A percentile compares a stretch with the other conserved stretches of the same genome.
Evolutionary conservation across 2,329 filamentous ascomycete genomes (phyloP).

Genomic region (Emmonsia crescens): DNA sequence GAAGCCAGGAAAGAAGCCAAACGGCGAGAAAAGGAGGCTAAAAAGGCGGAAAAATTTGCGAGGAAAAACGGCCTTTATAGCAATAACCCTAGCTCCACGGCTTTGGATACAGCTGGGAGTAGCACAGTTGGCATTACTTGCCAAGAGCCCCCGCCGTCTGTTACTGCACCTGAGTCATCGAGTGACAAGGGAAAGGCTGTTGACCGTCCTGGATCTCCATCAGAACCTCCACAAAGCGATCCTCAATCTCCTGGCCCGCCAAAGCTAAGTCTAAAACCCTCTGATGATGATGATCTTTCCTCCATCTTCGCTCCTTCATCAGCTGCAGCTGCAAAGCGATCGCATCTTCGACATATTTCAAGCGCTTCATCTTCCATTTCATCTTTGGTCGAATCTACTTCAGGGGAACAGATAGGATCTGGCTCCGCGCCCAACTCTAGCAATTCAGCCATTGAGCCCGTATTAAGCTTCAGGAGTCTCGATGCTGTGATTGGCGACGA

Average conservation of each 20-base stretch:
- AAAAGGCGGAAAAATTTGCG: constrained; percentile 58
- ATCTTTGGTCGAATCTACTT: constrained; percentile 56
- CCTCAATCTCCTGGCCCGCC: constrained; percentile 20
- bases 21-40: constrained; percentile 72
- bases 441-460: constrained; percentile 53
- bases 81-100: constrained; percentile 52
- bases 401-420: constrained; percentile 31
- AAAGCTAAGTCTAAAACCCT: constrained; percentile 13
- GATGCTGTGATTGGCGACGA: constrained; percentile 70
- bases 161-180: constrained; percentile 26
- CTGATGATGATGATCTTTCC: constrained; percentile 14
- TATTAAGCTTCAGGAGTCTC: constrained; percentile 87
- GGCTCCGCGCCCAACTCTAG: constrained; percentile 42
- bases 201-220: constrained; percentile 39
- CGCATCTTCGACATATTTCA: constrained; percentile 71
- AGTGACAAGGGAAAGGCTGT: constrained; percentile 58
- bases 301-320: constrained; percentile 32
- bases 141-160: constrained; percentile 29
- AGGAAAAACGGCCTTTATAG: constrained; percentile 51
- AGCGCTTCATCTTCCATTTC: constrained; percentile 77
- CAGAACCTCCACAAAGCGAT: constrained; percentile 20
- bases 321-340: constrained; percentile 49
- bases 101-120: constrained; percentile 37
- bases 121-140: constrained; percentile 26
- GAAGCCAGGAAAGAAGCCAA: constrained; percentile 73